Evolutionary conservation across 176 grass and related monocot genomes (phyloP).

Genomic region (Carex littledalei): DNA sequence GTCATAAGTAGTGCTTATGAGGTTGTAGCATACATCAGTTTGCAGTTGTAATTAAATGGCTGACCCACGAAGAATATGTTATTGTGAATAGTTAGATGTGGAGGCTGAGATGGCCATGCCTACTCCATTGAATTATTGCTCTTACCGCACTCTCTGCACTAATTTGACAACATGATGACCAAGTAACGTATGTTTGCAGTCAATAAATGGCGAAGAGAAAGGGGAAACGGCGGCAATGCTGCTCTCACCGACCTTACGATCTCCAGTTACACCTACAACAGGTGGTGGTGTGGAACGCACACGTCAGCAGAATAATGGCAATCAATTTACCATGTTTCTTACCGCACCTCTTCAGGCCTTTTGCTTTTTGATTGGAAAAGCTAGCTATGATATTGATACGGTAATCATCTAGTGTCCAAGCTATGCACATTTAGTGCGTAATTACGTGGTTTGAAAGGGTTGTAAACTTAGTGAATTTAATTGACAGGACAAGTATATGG

Average conservation of each 20-base stretch:
- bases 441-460: background rate
- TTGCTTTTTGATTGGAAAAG: conserved; percentile 64
- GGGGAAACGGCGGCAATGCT: conserved; percentile 85
- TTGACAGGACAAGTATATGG: conserved; percentile 55
- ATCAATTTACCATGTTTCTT: conserved; percentile 93
- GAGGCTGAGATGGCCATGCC: background rate
- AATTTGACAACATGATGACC: background rate
- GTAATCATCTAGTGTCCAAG: conserved; percentile 25
- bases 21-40: background rate
- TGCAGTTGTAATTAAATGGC: background rate
- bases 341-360: conserved; percentile 92
- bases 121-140: background rate
- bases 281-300: conserved; percentile 45
- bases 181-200: conserved; percentile 31
- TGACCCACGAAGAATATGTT: background rate
- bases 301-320: conserved; percentile 49
- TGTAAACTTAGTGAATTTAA: background rate
- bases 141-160: background rate
- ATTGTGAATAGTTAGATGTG: background rate
- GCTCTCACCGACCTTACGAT: conserved; percentile 58
- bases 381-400: conserved; percentile 46
- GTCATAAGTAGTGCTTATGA: background rate
- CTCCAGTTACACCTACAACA: conserved; percentile 18
- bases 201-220: conserved; percentile 72
- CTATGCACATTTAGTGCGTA: background rate